Evolutionary conservation across 495 filamentous ascomycete genomes (phyloP).

Genomic region (Neurospora sp.): DNA sequence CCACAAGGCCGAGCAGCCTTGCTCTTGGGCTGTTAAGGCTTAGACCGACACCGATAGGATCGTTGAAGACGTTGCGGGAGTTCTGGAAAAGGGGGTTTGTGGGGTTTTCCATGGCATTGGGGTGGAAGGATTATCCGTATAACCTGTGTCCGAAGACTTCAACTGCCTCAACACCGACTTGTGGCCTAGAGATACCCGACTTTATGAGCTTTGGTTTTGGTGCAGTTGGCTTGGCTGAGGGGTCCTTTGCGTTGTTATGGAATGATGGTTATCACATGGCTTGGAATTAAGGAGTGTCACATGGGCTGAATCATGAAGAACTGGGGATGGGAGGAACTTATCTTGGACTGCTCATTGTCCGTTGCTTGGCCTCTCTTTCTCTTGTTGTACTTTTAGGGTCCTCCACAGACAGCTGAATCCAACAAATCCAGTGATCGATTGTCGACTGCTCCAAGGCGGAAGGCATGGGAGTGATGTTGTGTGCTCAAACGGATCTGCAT

Average conservation of each 20-base stretch:
- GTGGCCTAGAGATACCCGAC: neutral
- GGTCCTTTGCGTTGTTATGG: neutral
- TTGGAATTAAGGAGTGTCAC: neutral
- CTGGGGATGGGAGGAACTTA: neutral
- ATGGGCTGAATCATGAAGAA: neutral
- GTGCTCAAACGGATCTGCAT: too few relatives aligned
- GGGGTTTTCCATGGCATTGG: too few relatives aligned
- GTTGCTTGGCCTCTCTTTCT: neutral
- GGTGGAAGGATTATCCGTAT: too few relatives aligned
- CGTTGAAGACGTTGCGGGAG: neutral
- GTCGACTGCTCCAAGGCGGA: neutral
- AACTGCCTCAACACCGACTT: neutral
- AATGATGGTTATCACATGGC: neutral
- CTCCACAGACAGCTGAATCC: neutral
- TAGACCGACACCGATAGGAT: neutral
- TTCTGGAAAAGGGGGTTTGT: neutral
- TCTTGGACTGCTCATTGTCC: neutral
- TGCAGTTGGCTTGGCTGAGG: neutral
- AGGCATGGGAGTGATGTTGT: neutral
- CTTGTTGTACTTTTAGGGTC: neutral
- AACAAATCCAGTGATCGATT: neutral
- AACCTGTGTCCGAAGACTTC: neutral
- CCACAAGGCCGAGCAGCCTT: neutral
- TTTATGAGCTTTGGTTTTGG: neutral
- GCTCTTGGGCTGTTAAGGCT: neutral